These are phyloP conservation scores for Juglanconis juglandina DNA, from an alignment of 2,329 filamentous ascomycete genomes.

Conservation along the genomic window DNA sequence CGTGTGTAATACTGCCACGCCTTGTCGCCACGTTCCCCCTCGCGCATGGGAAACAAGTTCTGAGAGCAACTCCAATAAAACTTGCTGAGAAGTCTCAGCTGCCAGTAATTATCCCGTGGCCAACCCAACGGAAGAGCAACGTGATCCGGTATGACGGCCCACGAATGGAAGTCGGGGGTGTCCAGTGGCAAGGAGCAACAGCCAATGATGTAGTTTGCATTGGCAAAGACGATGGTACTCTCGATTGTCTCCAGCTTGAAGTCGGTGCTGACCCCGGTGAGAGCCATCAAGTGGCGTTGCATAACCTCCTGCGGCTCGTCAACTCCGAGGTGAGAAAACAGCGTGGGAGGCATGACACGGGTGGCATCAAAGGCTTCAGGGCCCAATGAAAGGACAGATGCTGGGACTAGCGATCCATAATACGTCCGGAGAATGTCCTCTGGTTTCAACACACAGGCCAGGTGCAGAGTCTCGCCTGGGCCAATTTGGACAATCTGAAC, in stretches of 20 bases:
- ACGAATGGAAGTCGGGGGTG: neutral
- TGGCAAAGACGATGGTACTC: slow-evolving; percentile 19
- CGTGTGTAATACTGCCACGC: neutral
- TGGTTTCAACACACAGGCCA: neutral
- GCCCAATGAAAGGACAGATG: neutral
- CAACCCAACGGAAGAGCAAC: slow-evolving; percentile 22
- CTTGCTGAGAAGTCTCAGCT: slow-evolving; percentile 17
- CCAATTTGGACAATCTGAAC: neutral
- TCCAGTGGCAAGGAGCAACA: slow-evolving; percentile 16
- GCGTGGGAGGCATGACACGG: neutral
- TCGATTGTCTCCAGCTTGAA: neutral
- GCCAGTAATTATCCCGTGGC: slow-evolving; percentile 24
- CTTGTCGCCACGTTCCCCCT: neutral
- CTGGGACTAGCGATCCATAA: neutral
- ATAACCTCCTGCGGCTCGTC: neutral
- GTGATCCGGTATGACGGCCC: slow-evolving; percentile 20
- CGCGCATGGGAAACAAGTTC: neutral
- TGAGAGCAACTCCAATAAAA: neutral
- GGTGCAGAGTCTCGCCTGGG: neutral
- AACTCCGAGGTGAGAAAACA: neutral
- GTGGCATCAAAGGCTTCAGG: neutral
- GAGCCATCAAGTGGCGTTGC: neutral
- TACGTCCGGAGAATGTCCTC: neutral
- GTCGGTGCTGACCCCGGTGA: neutral
- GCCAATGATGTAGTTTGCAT: slow-evolving; percentile 22